Base-by-base conservation (phyloP, 2,329 filamentous ascomycete genomes). In the Diaporthe batatas region DNA sequence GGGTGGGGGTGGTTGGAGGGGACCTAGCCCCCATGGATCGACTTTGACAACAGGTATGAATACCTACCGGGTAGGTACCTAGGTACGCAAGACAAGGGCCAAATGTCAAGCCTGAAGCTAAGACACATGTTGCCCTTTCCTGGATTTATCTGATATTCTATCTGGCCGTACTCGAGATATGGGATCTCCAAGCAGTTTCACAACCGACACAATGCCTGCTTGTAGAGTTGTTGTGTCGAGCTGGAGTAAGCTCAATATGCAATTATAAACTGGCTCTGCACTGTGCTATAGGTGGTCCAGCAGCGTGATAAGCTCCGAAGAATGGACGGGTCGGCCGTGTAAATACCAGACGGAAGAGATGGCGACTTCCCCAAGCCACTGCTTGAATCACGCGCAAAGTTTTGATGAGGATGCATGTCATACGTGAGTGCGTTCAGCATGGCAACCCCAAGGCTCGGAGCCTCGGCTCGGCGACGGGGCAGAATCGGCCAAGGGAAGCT, bases 381-480 rank as follows among this genome's bases (percentile, higher is more conserved):
- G 47, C 47, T 12, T 49, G 10, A 21, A 11, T 11, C 14, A 12
- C n/a, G 10, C 11, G 18, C 14, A 36, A 1, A 8, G 5, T 4
- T 4, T 49, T 5, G 47, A 49, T 21, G 4, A 23, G 47, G 57
- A 14, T 25, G 14, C 21, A 44, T 29, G 14, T 18, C 23, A 8
- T 21, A 25, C n/a, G n/a, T n/a, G n/a, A 21, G 36, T 29, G 11
- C 42, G 36, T 55, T 32, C 14, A 29, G 6, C 57, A 44, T 7
- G 0, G 16, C 36, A 59, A 14, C n/a, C n/a, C 36, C 57, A 59
- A 25, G 57, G 57, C 57, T 42, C 21, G 5, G 32, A 57, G 54
- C 54, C 59, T 65, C 62, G 62, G 62, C 62, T 67, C 62, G 62
- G 62, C 1, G 25, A 53, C 62, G 62, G 62, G 62, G 21, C 44